Conservation (phyloP, 2,329 filamentous ascomycete species). For the Hymenoscyphus occultus region DNA sequence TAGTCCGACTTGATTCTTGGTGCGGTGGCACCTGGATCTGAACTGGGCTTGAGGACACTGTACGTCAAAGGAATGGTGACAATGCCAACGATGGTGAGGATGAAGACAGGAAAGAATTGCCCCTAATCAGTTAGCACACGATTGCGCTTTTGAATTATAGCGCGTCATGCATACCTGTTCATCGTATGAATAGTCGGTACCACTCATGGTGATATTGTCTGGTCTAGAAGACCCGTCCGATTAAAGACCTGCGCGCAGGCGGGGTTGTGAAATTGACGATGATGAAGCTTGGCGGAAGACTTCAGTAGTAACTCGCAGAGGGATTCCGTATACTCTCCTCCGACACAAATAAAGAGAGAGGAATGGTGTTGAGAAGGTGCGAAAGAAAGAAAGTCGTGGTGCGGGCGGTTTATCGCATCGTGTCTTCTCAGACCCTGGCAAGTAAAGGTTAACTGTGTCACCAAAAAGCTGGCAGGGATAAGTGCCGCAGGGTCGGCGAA, state of each 20-base stretch:
- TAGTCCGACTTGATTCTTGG: conserved; percentile 79
- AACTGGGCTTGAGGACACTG: conserved; percentile 76
- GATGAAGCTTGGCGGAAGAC: background rate
- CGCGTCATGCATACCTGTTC: conserved; percentile 60
- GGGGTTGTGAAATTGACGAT: background rate
- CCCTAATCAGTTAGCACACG: conserved; percentile 51
- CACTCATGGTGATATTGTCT: conserved; percentile 35
- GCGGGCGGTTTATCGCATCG: background rate
- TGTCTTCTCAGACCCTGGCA: background rate
- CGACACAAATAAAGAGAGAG: background rate
- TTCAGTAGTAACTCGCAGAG: background rate
- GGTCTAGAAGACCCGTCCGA: conserved; percentile 26
- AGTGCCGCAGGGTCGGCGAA: no score
- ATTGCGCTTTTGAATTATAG: background rate
- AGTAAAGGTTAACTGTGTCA: no score
- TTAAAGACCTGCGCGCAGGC: conserved; percentile 27
- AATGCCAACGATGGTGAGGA: conserved; percentile 83
- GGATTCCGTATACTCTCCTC: background rate
- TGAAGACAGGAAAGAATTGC: conserved; percentile 99
- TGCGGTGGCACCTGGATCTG: conserved; percentile 73
- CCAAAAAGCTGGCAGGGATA: no score
- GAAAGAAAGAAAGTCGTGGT: background rate
- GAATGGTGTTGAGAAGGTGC: background rate
- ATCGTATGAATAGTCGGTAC: conserved; percentile 93
- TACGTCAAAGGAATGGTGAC: conserved; percentile 90